These are phyloP conservation scores for Prunella vulgaris DNA, from an alignment of 257 asterid genomes.

Conservation along the genomic window DNA sequence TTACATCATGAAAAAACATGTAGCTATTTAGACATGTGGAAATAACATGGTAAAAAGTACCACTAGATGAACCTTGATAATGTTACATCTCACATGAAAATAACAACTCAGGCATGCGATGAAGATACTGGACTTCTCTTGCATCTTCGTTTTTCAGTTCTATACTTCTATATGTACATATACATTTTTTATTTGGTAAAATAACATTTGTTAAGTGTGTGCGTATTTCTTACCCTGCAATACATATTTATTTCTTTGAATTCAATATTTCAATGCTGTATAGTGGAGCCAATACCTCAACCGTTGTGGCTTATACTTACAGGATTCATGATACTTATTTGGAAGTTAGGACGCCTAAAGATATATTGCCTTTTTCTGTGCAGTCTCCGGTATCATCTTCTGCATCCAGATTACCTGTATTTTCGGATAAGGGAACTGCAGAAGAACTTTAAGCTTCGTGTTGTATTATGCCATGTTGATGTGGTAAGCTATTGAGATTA, in stretches of 20 bases:
- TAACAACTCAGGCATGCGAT: background rate
- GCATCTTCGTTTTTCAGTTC: background rate
- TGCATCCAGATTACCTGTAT: slow-evolving; percentile 96
- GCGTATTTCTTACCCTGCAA: background rate
- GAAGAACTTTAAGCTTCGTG: slow-evolving; percentile 84
- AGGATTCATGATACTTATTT: background rate
- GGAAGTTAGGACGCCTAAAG: slow-evolving; percentile 6
- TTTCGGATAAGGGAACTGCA: slow-evolving; percentile 91
- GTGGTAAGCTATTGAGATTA: slow-evolving; percentile 50
- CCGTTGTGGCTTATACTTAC: background rate
- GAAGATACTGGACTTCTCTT: background rate
- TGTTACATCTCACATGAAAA: background rate
- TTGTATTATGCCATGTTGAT: slow-evolving; percentile 93
- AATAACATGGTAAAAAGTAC: no score
- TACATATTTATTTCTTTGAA: background rate
- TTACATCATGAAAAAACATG: background rate
- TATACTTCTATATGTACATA: no score
- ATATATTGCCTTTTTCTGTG: slow-evolving; percentile 23
- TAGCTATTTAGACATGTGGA: background rate
- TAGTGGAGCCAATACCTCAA: background rate
- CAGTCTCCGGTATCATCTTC: slow-evolving; percentile 94
- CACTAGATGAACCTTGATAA: background rate
- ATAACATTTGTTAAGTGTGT: background rate
- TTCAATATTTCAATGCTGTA: background rate
- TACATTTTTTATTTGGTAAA: background rate